A percentile compares a stretch with the other conserved stretches of the same genome.
phyloP scores from a whole-genome alignment of 1,284 basidiomycete species.

The Cutaneotrichosporon spelunceum region DNA sequence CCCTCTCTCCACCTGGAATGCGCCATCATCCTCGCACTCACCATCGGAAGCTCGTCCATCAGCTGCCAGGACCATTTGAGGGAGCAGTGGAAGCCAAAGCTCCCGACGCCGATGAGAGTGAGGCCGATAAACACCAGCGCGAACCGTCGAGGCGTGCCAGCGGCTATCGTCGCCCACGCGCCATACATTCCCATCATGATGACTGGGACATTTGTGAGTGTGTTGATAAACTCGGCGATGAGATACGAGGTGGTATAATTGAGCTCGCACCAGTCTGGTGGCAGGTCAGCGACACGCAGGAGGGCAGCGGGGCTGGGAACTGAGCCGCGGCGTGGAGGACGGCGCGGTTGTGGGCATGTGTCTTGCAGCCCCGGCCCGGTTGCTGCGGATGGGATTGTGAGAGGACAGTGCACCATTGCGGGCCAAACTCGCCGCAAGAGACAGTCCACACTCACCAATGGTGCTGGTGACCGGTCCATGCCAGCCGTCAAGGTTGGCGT shows the following conservation, averaged over 20 bases:
- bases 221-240: conserved; percentile 52
- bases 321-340: too few species aligned
- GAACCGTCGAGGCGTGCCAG: conserved; percentile 38
- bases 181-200: conserved; percentile 52
- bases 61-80: conserved; percentile 52
- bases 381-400: not conserved
- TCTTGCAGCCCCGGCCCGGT: not conserved
- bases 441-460: conserved; percentile 13
- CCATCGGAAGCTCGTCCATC: conserved; percentile 53
- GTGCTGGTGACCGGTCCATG: conserved; percentile 18
- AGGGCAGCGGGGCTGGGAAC: not conserved
- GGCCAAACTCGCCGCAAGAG: not conserved
- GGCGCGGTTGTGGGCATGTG: not conserved
- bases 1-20: not conserved
- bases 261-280: conserved; percentile 45
- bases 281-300: not conserved
- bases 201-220: conserved; percentile 53
- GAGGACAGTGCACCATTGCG: not conserved
- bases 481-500: conserved; percentile 17
- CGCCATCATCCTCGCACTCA: conserved; percentile 26
- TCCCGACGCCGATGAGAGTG: conserved; percentile 46
- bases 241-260: conserved; percentile 50
- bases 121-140: conserved; percentile 43
- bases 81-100: conserved; percentile 49
- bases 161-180: conserved; percentile 25